Evolutionary conservation across 768 basidiomycete genomes (phyloP), one percentile per base, ranked within the genome.

Genomic region (Wakefieldia striispora): DNA sequence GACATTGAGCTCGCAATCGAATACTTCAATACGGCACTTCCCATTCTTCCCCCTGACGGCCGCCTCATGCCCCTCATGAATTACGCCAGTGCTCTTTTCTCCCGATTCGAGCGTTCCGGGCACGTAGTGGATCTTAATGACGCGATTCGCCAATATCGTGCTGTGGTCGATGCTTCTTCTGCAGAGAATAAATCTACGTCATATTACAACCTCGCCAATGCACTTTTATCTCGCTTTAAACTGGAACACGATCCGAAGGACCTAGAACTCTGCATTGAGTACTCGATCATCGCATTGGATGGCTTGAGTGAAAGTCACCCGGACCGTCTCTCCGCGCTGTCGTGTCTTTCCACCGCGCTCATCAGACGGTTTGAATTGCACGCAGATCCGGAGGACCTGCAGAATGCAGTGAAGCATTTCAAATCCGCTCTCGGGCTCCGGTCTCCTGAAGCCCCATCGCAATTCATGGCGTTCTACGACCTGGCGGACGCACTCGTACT

Each of bases 1-100:
- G 71, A 71, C 31, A 45, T 71, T 3, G 61, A 70, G 34, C 49
- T 64, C n/a, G 70, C 60, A 9, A 58, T 66, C 37, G 53, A 57
- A 27, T 47, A 57, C 36, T 64, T 68, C 24, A 53, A 44, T 33
- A 51, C 53, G 7, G 63, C 58, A 9, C 60, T 64, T 14, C 40
- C 55, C 27, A 35, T 48, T 0, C 58, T 65, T 17, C 57, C 64
- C 19, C 51, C 50, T 3, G 43, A 53, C 23, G 50, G 51, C 26
- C 59, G 64, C 36, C 48, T 61, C 7, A 47, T 56, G 21, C 39
- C 62, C 27, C 55, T 56, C 20, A 66, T 64, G 64, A 62, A 64
- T 40, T 62, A 64, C 29, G 66, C 65, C 14, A 66, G 62, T 19
- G 65, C 66, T 16, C 43, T 68, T 2, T 50, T 58, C 39, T 66